Evolutionary conservation across 83 land plant genomes (phyloP).

Genomic region (Diphasiastrum complanatum): DNA sequence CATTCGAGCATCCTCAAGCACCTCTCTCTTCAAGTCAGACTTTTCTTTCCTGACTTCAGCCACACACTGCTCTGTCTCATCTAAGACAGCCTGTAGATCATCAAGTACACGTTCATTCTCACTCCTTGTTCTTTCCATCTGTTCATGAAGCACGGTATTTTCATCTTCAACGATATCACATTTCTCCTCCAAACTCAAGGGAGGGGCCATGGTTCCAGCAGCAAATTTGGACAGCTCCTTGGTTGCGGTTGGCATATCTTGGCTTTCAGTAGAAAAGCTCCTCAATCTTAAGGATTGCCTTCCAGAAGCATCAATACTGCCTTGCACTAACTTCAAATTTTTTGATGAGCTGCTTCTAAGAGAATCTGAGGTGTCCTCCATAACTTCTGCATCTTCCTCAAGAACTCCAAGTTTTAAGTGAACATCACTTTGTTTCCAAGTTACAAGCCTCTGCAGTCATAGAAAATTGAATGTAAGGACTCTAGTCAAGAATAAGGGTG

Average conservation of each 20-base stretch:
- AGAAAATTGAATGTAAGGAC: too few species aligned
- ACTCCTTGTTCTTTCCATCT: constrained; percentile 1
- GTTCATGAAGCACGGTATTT: background rate
- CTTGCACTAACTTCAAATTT: background rate
- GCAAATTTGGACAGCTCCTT: too few species aligned
- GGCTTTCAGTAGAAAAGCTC: background rate
- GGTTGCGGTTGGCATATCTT: background rate
- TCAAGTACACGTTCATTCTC: constrained; percentile 24
- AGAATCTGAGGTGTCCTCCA: constrained; percentile 13
- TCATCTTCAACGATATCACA: constrained; percentile 22
- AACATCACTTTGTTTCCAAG: constrained; percentile 16
- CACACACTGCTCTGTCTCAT: constrained; percentile 16
- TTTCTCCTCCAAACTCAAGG: constrained; percentile 25
- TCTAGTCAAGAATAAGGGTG: too few species aligned
- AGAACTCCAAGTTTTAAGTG: constrained; percentile 19
- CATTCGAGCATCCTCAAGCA: constrained; percentile 10
- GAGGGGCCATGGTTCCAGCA: too few species aligned
- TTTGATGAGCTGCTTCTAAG: constrained; percentile 1
- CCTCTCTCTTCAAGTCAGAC: constrained; percentile 16
- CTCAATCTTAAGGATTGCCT: constrained; percentile 5
- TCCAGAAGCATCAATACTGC: constrained; percentile 11
- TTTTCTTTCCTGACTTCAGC: constrained; percentile 17
- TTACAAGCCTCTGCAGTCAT: constrained; percentile 17
- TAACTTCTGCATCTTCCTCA: constrained; percentile 15
- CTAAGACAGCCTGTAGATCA: constrained; percentile 17